phyloP scores from a whole-genome alignment of 495 filamentous ascomycete species.

The Aspergillus asperescens region DNA sequence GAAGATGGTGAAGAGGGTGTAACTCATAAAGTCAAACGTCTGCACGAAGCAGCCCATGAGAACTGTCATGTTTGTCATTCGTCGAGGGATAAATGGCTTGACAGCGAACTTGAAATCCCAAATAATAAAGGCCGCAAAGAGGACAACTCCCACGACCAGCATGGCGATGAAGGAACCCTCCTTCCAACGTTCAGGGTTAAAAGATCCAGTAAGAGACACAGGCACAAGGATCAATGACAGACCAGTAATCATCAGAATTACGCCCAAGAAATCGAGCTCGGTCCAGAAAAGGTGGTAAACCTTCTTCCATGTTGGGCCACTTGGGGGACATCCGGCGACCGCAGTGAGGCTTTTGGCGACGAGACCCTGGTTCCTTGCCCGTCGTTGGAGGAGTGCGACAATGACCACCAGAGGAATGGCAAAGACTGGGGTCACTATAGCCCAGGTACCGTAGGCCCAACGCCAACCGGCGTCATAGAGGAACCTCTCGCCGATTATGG shows the following conservation, averaged over 20 bases:
- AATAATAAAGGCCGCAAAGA: slow-evolving; percentile 53
- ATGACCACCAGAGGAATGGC: slow-evolving; percentile 19
- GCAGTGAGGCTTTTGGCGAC: not conserved
- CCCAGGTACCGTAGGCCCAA: slow-evolving; percentile 30
- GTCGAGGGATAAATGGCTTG: slow-evolving; percentile 65
- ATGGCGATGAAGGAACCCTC: slow-evolving; percentile 59
- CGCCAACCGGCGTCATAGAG: slow-evolving; percentile 21
- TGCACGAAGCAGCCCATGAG: slow-evolving; percentile 31
- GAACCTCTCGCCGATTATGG: slow-evolving; percentile 20
- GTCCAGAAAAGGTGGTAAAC: slow-evolving; percentile 19
- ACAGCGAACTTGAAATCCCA: slow-evolving; percentile 57
- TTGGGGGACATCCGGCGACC: not conserved
- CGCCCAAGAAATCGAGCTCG: slow-evolving; percentile 20
- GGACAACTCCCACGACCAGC: slow-evolving; percentile 53
- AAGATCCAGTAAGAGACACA: slow-evolving; percentile 19
- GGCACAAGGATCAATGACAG: slow-evolving; percentile 24
- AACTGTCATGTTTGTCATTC: slow-evolving; percentile 58
- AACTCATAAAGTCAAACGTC: slow-evolving; percentile 24
- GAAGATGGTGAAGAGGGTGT: slow-evolving; percentile 24
- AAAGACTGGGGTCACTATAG: slow-evolving; percentile 20
- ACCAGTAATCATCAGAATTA: slow-evolving; percentile 17
- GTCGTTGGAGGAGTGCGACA: slow-evolving; percentile 23
- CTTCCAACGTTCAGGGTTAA: slow-evolving; percentile 48
- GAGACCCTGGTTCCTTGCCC: not conserved
- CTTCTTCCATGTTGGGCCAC: slow-evolving; percentile 10